Evolutionary conservation across 306 rosid species (phyloP), one percentile per base, ranked within the genome.

Genomic region (Leucaena leucocephala): DNA sequence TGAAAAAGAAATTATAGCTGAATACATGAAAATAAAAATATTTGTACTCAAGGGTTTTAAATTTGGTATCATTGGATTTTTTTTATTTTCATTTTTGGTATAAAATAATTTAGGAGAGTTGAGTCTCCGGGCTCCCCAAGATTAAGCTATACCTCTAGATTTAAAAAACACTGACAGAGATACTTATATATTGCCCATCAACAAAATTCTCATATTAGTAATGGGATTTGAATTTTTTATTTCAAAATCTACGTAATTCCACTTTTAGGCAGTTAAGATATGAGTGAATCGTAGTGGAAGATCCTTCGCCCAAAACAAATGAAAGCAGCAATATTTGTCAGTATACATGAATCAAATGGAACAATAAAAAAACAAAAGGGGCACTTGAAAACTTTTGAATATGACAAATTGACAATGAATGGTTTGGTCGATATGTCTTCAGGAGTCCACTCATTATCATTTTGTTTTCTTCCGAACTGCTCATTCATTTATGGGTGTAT

Each of bases 381-480:
- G 59, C 27, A 63, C 68, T 63, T 35, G 6, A 27, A 63, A 58
- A 27, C 15, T 2, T 17, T 35, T 35, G 44, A 15, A 64, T 36
- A 36, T 38, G 70, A 64, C 43, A 35, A 38, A 9, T 8, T 58
- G 64, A 21, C 35, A 22, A 58, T 1, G 4, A 3, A 38, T 65
- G 70, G 46, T n/a, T 65, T 67, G 8, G 34, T 27, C 42, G 50
- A 40, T 40, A 5, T 67, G 34, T 19, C 72, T 67, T 9, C 72
- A n/a, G 50, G 40, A 66, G 48, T 66, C 71, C 71, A 39, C 71
- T 17, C 7, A 54, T 17, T 8, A 35, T 36, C 46, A 16, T 67
- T 67, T 67, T 67, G 72, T 67, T 8, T 42, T 67, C 72, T 67
- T 67, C 7, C 42, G 49, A 67, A 67, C 33, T 58, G 17, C 1